A percentile compares a stretch with the other conserved stretches of the same genome.
These are phyloP conservation scores for Paragyromitra xinjiangensis DNA, from an alignment of 495 filamentous ascomycete species.

Conservation along the genomic window DNA sequence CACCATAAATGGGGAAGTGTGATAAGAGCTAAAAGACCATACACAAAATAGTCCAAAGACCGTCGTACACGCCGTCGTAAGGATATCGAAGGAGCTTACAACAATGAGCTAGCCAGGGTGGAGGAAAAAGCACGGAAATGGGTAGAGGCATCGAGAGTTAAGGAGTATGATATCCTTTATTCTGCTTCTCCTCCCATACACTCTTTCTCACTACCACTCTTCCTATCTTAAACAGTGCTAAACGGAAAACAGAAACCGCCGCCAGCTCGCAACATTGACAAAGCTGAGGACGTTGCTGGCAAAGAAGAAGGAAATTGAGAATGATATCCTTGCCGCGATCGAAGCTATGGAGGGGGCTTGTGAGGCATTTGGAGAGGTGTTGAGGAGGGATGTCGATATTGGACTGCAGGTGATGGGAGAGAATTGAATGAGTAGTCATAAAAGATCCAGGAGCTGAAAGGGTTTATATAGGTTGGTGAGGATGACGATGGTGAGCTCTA, in stretches of 20 bases:
- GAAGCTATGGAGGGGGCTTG: slow-evolving; percentile 27
- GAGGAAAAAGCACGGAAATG: slow-evolving; percentile 8
- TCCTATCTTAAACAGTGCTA: background rate
- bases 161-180: slow-evolving; percentile 14
- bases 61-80: slow-evolving; percentile 35
- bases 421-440: background rate
- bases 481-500: background rate
- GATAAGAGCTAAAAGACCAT: background rate
- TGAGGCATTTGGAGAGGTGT: slow-evolving; percentile 24
- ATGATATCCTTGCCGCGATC: slow-evolving; percentile 18
- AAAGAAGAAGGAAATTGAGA: slow-evolving; percentile 31
- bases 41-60: slow-evolving; percentile 34
- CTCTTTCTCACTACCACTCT: background rate
- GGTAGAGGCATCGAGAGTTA: slow-evolving; percentile 4
- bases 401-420: background rate
- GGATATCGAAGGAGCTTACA: slow-evolving; percentile 33
- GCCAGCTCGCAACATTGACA: slow-evolving; percentile 15
- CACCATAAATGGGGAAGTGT: background rate
- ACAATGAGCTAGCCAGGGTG: background rate
- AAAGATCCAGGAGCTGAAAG: background rate
- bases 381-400: background rate
- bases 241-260: slow-evolving; percentile 20
- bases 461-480: background rate
- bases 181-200: background rate
- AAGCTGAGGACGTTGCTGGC: slow-evolving; percentile 18